Base-by-base conservation (phyloP, 2,329 filamentous ascomycete genomes). In the Sclerotiophoma versabilis region DNA sequence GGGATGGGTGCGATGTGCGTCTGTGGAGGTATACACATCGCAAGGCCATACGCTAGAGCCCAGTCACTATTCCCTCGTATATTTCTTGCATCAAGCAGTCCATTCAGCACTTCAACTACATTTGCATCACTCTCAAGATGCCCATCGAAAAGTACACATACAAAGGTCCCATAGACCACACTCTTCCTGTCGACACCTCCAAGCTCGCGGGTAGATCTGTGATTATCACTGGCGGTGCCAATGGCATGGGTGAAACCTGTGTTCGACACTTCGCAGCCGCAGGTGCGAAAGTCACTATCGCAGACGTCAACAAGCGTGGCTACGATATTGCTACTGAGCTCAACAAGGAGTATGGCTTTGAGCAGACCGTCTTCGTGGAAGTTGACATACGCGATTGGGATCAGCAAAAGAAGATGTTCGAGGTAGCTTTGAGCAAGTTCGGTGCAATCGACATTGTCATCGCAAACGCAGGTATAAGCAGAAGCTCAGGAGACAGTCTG, bases 171-270 rank as follows among this genome's bases (percentile, higher is more conserved):
- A 58, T 77, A 15, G 70, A 77, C 54, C 70, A 73, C 47, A 73
- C 71, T 1, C 47, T 70, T 3, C 58, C 63, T 8, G 72, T 74
- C 9, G 76, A 81, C 59, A 54, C 60, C n/a, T 66, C 63, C 33
- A 69, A 74, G 30, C 58, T 80, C 8, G 67, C 62, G 3, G 79
- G 76, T 23, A 82, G 81, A 58, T 79, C 76, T 0, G 78, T 80
- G 20, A 73, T 82, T 19, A 74, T 82, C 14, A 82, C 80, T 1
- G 79, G 80, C n/a, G 80, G 80, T 10, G 79, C 72, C 22, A 74
- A 70, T 58, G 74, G 73, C 19, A 70, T 76, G 42, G 73, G 73
- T 26, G 70, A 74, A 41, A 66, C 65, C 27, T 66, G 66, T 39
- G 65, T 72, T 30, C 65, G 71, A 12, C 53, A 60, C 23, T 73